A percentile compares a stretch with the other conserved stretches of the same genome.
Evolutionary conservation across 1,139 yeast genomes (phyloP).

Genomic region (Nakaseomyces glabratus): DNA sequence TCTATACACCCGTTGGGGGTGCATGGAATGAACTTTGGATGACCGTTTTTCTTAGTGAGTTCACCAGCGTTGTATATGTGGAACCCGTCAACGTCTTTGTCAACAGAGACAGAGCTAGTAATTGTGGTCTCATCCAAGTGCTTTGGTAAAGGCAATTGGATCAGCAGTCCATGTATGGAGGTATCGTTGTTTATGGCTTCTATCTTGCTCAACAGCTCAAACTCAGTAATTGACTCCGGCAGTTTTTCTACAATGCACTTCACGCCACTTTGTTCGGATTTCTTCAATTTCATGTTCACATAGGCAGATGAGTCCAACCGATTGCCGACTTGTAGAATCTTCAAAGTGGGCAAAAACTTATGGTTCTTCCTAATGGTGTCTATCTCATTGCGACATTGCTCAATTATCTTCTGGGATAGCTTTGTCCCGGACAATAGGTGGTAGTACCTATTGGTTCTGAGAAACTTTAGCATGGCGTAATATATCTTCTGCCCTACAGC

Average conservation of each 20-base stretch:
- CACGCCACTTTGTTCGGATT: constrained; percentile 61
- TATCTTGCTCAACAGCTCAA: constrained; percentile 47
- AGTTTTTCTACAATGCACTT: constrained; percentile 49
- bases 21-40: constrained; percentile 64
- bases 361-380: constrained; percentile 41
- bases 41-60: constrained; percentile 63
- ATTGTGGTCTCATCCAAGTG: constrained; percentile 60
- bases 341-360: constrained; percentile 52
- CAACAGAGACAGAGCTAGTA: constrained; percentile 58
- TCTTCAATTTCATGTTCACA: constrained; percentile 65
- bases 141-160: constrained; percentile 66
- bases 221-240: constrained; percentile 48
- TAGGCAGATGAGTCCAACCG: constrained; percentile 73
- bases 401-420: constrained; percentile 32
- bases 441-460: constrained; percentile 24
- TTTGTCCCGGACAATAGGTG: constrained; percentile 35
- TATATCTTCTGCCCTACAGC: too few species aligned
- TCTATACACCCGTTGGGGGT: constrained; percentile 73
- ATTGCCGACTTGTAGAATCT: constrained; percentile 65
- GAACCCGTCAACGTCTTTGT: constrained; percentile 75
- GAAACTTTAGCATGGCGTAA: too few species aligned
- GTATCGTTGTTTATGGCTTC: constrained; percentile 52
- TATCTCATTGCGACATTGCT: constrained; percentile 41
- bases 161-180: constrained; percentile 57
- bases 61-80: constrained; percentile 71